Evolutionary conservation across 768 basidiomycete genomes (phyloP), one percentile per base, ranked within the genome.

Genomic region (Psilocybe tampanensis): DNA sequence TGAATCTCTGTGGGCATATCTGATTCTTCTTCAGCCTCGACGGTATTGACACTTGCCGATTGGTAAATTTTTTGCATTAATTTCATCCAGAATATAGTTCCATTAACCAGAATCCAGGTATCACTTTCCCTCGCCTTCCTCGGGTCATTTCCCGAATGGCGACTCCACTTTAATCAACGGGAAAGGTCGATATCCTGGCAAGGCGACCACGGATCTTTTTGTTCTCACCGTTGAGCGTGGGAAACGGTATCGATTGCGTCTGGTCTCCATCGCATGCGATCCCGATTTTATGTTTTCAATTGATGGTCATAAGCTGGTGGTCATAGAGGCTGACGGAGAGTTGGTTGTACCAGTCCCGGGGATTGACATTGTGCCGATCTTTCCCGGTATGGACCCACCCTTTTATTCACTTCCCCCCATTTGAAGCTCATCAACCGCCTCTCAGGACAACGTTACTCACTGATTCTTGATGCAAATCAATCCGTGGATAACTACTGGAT

Each of bases 211-310:
- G 2, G 62, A 70, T 1, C 70, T 82, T 18, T 61, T 82, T 0
- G 72, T 82, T 3, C 64, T 85, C 59, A 71, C 72, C 42, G 80
- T 86, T 18, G 39, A 62, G 1, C 53, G 47, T 0, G 75, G 75
- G 2, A 63, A 64, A 39, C 73, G 82, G 5, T 85, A 85, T 59
- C 77, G 85, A 15, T 78, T 86, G 66, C 78, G 85, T 9, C 24
- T 86, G 2, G 56, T 86, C 39, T 65, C 71, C 17, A 74, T 76
- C 11, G 78, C 83, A n/a, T 85, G 84, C 61, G 71, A 77, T 44
- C 70, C 77, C 3, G 64, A 70, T 52, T 78, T 68, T 55, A 34
- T 47, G 0, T 80, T 82, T 58, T 76, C 79, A 2, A 76, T 79
- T 45, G 73, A 75, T 48, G 68, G 69, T 0, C 80, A 81, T 52